Conservation (phyloP, 768 basidiomycete genomes). For the Solioccasus polychromus region DNA sequence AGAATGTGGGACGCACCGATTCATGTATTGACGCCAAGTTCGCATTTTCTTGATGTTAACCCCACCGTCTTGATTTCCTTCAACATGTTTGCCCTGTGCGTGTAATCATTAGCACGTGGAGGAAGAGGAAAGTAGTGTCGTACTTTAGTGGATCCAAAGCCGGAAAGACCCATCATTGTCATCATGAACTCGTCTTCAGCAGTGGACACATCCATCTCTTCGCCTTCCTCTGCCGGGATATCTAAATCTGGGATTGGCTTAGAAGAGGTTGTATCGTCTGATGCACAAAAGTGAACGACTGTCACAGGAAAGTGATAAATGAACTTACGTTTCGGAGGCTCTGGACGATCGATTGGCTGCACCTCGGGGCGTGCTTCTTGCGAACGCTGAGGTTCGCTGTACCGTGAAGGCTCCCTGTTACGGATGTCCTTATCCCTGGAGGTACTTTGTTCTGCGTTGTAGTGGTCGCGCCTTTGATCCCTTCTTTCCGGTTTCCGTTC, state of each 20-base stretch:
- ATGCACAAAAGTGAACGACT: not conserved
- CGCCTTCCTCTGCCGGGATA: constrained; percentile 45
- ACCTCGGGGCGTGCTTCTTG: constrained; percentile 18
- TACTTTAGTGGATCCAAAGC: constrained; percentile 91
- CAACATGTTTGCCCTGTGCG: constrained; percentile 69
- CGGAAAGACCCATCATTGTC: constrained; percentile 83
- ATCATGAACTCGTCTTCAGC: constrained; percentile 82
- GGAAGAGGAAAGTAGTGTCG: constrained; percentile 3
- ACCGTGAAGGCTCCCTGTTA: constrained; percentile 20
- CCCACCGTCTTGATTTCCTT: constrained; percentile 76
- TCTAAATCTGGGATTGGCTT: constrained; percentile 42
- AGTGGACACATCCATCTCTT: constrained; percentile 50
- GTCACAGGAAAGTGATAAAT: not conserved
- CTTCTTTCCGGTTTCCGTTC: constrained; percentile 31
- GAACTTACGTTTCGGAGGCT: constrained; percentile 16
- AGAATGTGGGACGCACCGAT: constrained; percentile 51
- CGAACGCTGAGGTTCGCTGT: constrained; percentile 21
- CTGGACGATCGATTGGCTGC: constrained; percentile 7
- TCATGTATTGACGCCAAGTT: constrained; percentile 99
- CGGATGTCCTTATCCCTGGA: constrained; percentile 26
- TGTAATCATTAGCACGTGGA: not conserved
- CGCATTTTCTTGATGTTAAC: constrained; percentile 74
- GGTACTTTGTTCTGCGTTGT: constrained; percentile 37
- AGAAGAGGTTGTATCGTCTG: constrained; percentile 14
- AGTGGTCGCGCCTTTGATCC: constrained; percentile 42